Base-by-base conservation (phyloP, 495 filamentous ascomycete genomes). In the Hypoxylon fuscum region DNA sequence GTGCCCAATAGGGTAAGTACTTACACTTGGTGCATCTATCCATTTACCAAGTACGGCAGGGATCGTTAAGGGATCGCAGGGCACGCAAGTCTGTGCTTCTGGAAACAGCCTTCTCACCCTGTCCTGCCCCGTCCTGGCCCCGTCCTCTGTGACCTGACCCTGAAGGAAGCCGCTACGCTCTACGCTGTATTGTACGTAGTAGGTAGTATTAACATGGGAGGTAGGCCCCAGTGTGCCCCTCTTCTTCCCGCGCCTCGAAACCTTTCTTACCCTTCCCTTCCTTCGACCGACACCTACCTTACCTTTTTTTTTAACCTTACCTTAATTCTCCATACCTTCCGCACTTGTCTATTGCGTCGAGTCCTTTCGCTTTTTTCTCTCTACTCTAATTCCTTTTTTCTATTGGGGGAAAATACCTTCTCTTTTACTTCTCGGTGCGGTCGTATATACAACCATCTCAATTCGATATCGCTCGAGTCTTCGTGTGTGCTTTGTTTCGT, bases 201-300 rank as follows among this genome's bases (percentile, higher is more conserved):
- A n/a, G 34, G 12, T 37, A 37, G 14, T 15, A 20, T 7, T 47
- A 47, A 38, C 53, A 59, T 68, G 65, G 53, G 55, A 57, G 52
- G 59, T 64, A 55, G 57, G 47, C 66, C 67, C 66, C 55, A 64
- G 56, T 43, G 44, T 69, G 63, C 62, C 66, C 69, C 66, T 67
- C 69, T 61, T 64, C 54, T 59, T n/a, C n/a, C n/a, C n/a, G n/a
- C 44, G 62, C 61, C 67, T 69, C 60, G 66, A 69, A 66, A 64
- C 57, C 45, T 59, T 68, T 54, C 48, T 41, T 68, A 49, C 56
- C 53, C 68, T 67, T 55, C 59, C 55, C 46, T 55, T 38, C 59
- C 55, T 56, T 63, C 60, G 51, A 51, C 53, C 50, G n/a, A n/a
- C n/a, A n/a, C n/a, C n/a, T n/a, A n/a, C n/a, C n/a, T n/a, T n/a